Conservation (phyloP, 1,284 basidiomycete genomes). For the Volvariella volvacea region DNA sequence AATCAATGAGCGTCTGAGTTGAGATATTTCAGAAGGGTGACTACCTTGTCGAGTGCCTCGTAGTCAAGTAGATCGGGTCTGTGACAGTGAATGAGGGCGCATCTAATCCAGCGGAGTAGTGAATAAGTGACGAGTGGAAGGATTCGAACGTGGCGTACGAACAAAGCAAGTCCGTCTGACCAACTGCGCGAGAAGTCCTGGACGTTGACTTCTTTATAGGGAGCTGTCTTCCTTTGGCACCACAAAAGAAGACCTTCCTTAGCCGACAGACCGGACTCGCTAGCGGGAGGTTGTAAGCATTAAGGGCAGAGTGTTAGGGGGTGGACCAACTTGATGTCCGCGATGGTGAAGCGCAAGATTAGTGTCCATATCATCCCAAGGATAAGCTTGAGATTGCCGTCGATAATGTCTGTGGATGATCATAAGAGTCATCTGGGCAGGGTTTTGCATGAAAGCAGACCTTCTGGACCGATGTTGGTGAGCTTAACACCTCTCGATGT, state of each 20-base stretch:
- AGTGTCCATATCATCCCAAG: constrained; percentile 99
- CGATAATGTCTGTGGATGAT: constrained; percentile 77
- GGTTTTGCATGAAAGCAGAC: constrained; percentile 30
- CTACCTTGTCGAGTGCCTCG: constrained; percentile 73
- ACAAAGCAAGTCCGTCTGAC: constrained; percentile 94
- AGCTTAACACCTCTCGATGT: constrained; percentile 91
- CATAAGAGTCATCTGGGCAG: constrained; percentile 2
- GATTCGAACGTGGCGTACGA: constrained; percentile 27
- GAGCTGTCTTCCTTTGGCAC: constrained; percentile 95
- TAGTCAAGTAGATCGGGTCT: constrained; percentile 93
- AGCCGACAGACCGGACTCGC: constrained; percentile 94
- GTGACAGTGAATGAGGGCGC: constrained; percentile 95
- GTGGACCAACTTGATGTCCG: constrained; percentile 82
- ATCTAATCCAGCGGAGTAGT: constrained; percentile 41
- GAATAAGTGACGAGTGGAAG: background rate
- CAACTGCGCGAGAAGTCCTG: constrained; percentile 91
- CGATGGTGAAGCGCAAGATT: constrained; percentile 95
- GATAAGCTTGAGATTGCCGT: constrained; percentile 95
- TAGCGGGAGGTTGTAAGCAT: constrained; percentile 23
- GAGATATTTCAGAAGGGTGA: constrained; percentile 5
- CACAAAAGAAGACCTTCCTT: constrained; percentile 95
- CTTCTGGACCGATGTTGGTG: constrained; percentile 96
- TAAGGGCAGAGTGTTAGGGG: background rate
- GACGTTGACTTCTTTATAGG: constrained; percentile 89
- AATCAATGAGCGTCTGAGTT: constrained; percentile 1